Conservation (phyloP, 1,139 yeast genomes). For the Suhomyces choctaworum region DNA sequence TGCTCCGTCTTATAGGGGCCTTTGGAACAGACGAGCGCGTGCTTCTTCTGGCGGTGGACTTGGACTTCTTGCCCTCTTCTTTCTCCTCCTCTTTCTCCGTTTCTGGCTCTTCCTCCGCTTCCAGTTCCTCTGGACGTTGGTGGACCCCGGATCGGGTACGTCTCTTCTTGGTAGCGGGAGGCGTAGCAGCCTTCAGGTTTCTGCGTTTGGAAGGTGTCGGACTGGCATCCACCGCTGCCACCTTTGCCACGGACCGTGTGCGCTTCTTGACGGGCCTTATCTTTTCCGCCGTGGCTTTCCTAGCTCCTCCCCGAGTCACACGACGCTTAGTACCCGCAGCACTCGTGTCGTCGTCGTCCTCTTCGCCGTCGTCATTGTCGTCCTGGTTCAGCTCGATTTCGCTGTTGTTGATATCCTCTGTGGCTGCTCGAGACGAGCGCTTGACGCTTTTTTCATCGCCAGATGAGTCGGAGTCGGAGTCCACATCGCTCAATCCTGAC, state of each 20-base stretch:
- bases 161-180: conserved; percentile 19
- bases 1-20: conserved; percentile 28
- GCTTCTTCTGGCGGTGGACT: conserved; percentile 22
- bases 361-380: conserved; percentile 6
- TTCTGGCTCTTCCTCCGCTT: conserved; percentile 5
- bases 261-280: conserved; percentile 26
- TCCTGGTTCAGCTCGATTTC: conserved; percentile 6
- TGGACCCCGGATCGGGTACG: conserved; percentile 31
- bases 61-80: conserved; percentile 11
- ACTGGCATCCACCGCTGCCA: conserved; percentile 19
- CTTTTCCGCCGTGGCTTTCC: conserved; percentile 7
- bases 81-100: conserved; percentile 11
- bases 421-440: conserved; percentile 6
- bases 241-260: conserved; percentile 28
- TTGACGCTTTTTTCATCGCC: conserved; percentile 1
- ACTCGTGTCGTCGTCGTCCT: conserved; percentile 4
- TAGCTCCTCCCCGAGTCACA: neutral
- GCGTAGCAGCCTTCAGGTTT: conserved; percentile 14
- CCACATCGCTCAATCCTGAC: conserved; percentile 10
- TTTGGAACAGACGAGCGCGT: conserved; percentile 23
- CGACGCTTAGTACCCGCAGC: neutral
- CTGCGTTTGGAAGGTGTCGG: conserved; percentile 14
- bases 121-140: conserved; percentile 14
- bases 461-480: conserved; percentile 6
- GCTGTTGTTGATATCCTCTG: conserved; percentile 8